Base-by-base conservation (phyloP, 768 basidiomycete species). In the Lactarius tabidus region DNA sequence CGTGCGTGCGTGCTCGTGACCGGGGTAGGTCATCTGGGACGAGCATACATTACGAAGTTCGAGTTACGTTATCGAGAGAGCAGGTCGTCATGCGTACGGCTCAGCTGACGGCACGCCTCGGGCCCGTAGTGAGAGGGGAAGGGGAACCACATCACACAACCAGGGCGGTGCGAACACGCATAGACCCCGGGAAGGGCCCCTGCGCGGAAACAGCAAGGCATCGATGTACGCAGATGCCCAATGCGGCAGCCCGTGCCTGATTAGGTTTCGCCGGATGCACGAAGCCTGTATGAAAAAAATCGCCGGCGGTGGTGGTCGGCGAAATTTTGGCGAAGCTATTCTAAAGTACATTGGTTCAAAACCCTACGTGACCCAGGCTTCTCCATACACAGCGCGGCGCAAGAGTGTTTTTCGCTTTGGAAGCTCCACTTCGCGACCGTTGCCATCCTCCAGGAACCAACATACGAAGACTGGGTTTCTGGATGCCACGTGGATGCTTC, bases 401-500 rank as follows among this genome's bases (percentile, higher is more conserved):
- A 45, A 45, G 43, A 45, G 29, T 26, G 18, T 33, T 62, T 52
- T 60, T 60, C 53, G 53, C 31, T 60, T 48, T 48, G 52, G 39
- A 54, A 33, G n/a, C 45, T 15, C 38, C 60, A 31, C 60, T 26
- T 66, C 51, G 17, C 65, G 51, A 54, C 65, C 31, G 56, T 58
- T 58, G 48, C 56, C 39, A 2, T 6, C 60, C 57, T 31, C 17
- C 60, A 10, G 15, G 31, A 59, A 12, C 18, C 29, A 28, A 43
- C 8, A 33, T 38, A 59, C 31, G 60, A 45, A 20, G n/a, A 20
- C 15, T 23, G 55, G 35, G 35, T 52, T 29, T 52, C 53, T 52
- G 23, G n/a, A 36, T 52, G 39, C 61, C 65, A 62, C 60, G 61
- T 62, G 60, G 39, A 57, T 14, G 26, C 48, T 29, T 41, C 60